Conservation (phyloP, 352 stramenopile genomes). For the Plasmopara halstedii region DNA sequence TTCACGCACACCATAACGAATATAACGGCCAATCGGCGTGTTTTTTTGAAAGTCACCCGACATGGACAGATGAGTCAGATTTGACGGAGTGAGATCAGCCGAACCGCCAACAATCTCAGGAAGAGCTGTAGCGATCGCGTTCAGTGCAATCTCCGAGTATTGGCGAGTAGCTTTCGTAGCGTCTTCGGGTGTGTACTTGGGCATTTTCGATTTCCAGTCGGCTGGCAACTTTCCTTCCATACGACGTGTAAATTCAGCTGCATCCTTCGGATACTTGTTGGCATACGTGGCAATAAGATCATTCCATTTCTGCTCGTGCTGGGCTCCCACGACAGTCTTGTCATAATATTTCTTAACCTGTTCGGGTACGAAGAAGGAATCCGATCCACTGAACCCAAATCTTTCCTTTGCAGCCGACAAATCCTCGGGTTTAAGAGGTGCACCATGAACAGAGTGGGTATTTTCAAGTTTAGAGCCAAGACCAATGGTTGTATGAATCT, state of each 20-base stretch:
- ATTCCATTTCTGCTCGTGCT: constrained; percentile 87
- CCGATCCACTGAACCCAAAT: constrained; percentile 88
- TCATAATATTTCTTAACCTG: constrained; percentile 93
- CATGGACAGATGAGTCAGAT: constrained; percentile 94
- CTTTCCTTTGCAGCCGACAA: constrained; percentile 86
- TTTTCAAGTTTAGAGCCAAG: constrained; percentile 93
- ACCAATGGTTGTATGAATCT: constrained; percentile 96
- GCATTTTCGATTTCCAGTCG: constrained; percentile 89
- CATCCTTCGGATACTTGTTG: constrained; percentile 86
- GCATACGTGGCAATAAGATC: constrained; percentile 89
- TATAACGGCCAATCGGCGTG: constrained; percentile 92
- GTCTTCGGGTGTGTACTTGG: constrained; percentile 85
- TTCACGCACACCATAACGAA: constrained; percentile 98
- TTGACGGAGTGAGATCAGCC: constrained; percentile 97
- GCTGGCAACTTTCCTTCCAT: constrained; percentile 89
- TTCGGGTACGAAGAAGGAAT: constrained; percentile 91
- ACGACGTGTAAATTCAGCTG: constrained; percentile 91
- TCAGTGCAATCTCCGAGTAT: constrained; percentile 93
- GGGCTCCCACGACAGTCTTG: constrained; percentile 62
- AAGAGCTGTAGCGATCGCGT: constrained; percentile 87
- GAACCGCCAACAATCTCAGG: constrained; percentile 97
- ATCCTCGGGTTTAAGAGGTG: constrained; percentile 93
- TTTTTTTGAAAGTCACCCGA: constrained; percentile 97
- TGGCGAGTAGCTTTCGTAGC: constrained; percentile 91
- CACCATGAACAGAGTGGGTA: constrained; percentile 91